Conservation (phyloP, 257 asterid species). For the Gentiana straminea region DNA sequence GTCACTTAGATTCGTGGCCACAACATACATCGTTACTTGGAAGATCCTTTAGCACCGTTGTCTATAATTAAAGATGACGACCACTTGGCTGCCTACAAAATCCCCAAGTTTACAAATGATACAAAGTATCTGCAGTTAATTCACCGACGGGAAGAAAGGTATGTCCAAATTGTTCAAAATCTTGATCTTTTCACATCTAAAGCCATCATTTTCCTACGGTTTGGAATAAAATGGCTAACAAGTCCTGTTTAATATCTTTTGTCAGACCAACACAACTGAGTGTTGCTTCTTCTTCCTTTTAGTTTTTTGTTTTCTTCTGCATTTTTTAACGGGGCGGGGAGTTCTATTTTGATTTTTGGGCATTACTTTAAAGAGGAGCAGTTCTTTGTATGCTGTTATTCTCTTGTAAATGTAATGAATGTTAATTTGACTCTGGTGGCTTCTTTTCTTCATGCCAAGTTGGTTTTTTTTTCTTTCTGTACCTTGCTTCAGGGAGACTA, state of each 20-base stretch:
- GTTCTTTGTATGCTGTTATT: too few relatives aligned
- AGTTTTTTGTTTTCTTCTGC: not conserved
- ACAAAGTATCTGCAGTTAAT: conserved; percentile 87
- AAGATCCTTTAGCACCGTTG: conserved; percentile 72
- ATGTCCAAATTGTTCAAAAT: conserved; percentile 16
- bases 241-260: not conserved
- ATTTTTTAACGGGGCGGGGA: not conserved
- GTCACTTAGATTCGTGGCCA: conserved; percentile 74
- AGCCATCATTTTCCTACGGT: not conserved
- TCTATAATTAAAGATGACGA: conserved; percentile 87
- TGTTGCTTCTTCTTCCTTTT: not conserved
- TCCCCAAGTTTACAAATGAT: conserved; percentile 62
- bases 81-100: conserved; percentile 91
- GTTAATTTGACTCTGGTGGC: too few relatives aligned
- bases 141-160: conserved; percentile 95
- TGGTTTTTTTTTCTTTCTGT: conserved; percentile 9
- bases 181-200: not conserved
- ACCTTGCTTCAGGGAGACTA: conserved; percentile 44
- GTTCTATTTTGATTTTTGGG: not conserved
- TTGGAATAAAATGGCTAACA: not conserved
- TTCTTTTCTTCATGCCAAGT: conserved; percentile 3
- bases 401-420: too few relatives aligned
- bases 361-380: not conserved
- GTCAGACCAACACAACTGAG: not conserved
- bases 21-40: conserved; percentile 76